These are phyloP conservation scores for Yamadazyma endophytica DNA, from an alignment of 805 yeast species.

Conservation along the genomic window DNA sequence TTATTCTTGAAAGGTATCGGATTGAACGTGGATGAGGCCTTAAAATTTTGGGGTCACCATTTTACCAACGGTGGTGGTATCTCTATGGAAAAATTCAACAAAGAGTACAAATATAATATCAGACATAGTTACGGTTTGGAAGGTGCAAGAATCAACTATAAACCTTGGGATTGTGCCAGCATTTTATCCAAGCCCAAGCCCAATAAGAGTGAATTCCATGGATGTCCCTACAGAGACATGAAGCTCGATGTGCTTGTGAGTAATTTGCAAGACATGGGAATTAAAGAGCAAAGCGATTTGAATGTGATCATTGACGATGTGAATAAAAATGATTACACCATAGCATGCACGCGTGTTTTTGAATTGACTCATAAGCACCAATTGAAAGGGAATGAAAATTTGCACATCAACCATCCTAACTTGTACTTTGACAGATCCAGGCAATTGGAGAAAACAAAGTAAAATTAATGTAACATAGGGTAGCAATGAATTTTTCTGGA, in stretches of 20 bases:
- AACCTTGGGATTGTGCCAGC: constrained; percentile 80
- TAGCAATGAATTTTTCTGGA: too few relatives aligned
- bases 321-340: constrained; percentile 65
- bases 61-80: constrained; percentile 54
- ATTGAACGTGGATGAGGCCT: constrained; percentile 77
- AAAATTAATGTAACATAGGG: too few relatives aligned
- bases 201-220: constrained; percentile 67
- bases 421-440: constrained; percentile 77
- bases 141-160: constrained; percentile 82
- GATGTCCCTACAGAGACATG: constrained; percentile 88
- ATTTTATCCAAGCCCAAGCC: constrained; percentile 74
- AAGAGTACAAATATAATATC: constrained; percentile 84
- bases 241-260: constrained; percentile 56
- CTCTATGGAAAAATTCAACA: constrained; percentile 72
- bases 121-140: constrained; percentile 89
- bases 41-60: constrained; percentile 75
- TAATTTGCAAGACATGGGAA: constrained; percentile 60
- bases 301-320: constrained; percentile 65
- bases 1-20: constrained; percentile 90
- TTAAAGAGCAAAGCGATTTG: constrained; percentile 53
- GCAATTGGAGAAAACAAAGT: constrained; percentile 40
- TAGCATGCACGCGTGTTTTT: constrained; percentile 87
- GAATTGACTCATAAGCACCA: constrained; percentile 59
- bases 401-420: constrained; percentile 80
- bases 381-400: constrained; percentile 43